These are phyloP conservation scores for Hypoxylon crocopeplum DNA, from an alignment of 495 filamentous ascomycete species.

Conservation along the genomic window DNA sequence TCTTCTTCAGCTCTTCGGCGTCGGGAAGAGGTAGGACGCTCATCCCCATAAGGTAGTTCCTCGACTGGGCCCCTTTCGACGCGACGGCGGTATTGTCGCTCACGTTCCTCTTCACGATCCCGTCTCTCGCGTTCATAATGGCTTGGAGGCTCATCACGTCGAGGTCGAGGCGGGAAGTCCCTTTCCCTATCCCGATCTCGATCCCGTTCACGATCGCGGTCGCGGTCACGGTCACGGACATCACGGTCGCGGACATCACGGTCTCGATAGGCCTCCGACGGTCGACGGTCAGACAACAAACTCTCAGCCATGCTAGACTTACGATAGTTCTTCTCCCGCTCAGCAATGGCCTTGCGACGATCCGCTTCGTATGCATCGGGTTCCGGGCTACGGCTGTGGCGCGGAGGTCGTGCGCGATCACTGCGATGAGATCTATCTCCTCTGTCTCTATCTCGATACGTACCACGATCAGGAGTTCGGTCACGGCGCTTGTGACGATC, in stretches of 20 bases:
- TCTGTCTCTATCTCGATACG: constrained; percentile 64
- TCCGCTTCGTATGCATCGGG: constrained; percentile 88
- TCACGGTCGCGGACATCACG: constrained; percentile 60
- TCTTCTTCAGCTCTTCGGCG: constrained; percentile 78
- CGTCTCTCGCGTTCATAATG: constrained; percentile 74
- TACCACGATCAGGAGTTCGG: constrained; percentile 65
- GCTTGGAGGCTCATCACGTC: constrained; percentile 56
- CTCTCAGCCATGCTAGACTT: constrained; percentile 73
- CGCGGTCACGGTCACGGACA: constrained; percentile 53
- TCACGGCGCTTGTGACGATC: constrained; percentile 72
- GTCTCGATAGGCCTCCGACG: constrained; percentile 54
- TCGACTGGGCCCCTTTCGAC: constrained; percentile 78
- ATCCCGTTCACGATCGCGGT: constrained; percentile 48
- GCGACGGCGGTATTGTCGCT: constrained; percentile 81
- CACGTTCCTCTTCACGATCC: constrained; percentile 83
- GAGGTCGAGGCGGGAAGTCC: constrained; percentile 54
- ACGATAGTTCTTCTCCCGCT: constrained; percentile 85
- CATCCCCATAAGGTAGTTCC: constrained; percentile 89
- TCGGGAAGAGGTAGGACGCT: constrained; percentile 65
- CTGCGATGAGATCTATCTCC: constrained; percentile 69
- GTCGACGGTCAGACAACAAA: constrained; percentile 59
- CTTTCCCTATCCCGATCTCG: constrained; percentile 41
- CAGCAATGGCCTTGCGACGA: constrained; percentile 82
- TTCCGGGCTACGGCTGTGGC: constrained; percentile 78
- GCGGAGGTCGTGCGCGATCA: constrained; percentile 56